Evolutionary conservation across 1,139 yeast species (phyloP), one percentile per base, ranked within the genome.

Genomic region (Blastobotrys capitulatus): DNA sequence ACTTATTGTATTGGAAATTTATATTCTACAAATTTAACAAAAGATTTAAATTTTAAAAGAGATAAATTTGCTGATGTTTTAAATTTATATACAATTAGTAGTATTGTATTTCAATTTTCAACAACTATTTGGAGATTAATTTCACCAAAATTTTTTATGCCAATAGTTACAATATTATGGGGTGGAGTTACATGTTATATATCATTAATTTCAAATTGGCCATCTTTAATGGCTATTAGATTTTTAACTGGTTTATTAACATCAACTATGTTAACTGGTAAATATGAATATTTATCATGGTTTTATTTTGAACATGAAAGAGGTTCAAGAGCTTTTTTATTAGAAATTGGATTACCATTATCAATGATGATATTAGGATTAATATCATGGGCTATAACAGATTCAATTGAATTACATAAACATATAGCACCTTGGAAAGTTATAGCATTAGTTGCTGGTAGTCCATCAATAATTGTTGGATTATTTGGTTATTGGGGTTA

Each of bases 61-160:
- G 20, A 22, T 9, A 22, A 38, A 31, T 46, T 39, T 25, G 44
- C 34, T 2, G 48, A 46, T 20, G 44, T 46, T 8, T n/a, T 46
- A 27, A 46, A 39, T n/a, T 13, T 46, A 19, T 40, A 25, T 39
- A 34, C 26, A 2, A 40, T 18, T 13, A 29, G 39, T 6, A 15
- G 4, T 4, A 26, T 40, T 3, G n/a, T 40, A 20, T 39, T 39
- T 20, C 36, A 31, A 15, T 40, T 12, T 8, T 3, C 27, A 16
- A 27, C 36, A n/a, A 13, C 34, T 13, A 9, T 40, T 9, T 46
- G 48, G 48, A 25, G 36, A n/a, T 2, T 15, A 15, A 13, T 35
- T 10, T 39, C 29, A 16, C 44, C 48, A 15, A 13, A 15, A n/a
- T 19, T 18, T 13, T 32, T 46, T 15, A 26, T 46, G 27, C 48